A percentile compares a stretch with the other conserved stretches of the same genome.
phyloP scores from a whole-genome alignment of 352 stramenopile species.

The Aphanomyces astaci region DNA sequence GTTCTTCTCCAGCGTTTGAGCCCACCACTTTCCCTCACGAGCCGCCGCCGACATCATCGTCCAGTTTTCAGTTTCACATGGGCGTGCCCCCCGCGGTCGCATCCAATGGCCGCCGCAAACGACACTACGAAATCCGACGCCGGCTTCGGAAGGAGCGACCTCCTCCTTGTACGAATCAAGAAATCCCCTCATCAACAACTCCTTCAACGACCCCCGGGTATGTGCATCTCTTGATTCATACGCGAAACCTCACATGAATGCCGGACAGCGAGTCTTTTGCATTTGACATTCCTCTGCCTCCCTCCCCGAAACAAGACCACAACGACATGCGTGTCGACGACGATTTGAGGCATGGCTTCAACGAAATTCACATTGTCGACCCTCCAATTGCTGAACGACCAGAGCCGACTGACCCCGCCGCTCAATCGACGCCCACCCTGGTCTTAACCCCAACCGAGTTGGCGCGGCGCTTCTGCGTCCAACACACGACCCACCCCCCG shows the following conservation, averaged over 20 bases:
- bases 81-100: background rate
- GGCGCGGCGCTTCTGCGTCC: background rate
- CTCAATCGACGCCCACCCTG: background rate
- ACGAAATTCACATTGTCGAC: background rate
- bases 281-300: slow-evolving; percentile 1
- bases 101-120: background rate
- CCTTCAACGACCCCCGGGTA: background rate
- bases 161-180: background rate
- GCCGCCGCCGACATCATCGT: background rate
- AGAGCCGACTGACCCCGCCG: background rate
- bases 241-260: background rate
- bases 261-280: background rate
- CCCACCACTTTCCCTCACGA: no score
- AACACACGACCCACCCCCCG: background rate
- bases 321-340: background rate
- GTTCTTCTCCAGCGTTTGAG: background rate
- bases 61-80: background rate
- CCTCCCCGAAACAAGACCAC: background rate
- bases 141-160: background rate
- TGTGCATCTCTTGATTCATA: background rate
- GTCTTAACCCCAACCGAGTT: background rate
- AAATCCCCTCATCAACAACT: background rate
- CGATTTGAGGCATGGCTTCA: background rate
- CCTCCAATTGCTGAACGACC: background rate
- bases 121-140: background rate